These are phyloP conservation scores for Hypoxylon rubiginosum DNA, from an alignment of 2,329 filamentous ascomycete genomes.

Conservation along the genomic window DNA sequence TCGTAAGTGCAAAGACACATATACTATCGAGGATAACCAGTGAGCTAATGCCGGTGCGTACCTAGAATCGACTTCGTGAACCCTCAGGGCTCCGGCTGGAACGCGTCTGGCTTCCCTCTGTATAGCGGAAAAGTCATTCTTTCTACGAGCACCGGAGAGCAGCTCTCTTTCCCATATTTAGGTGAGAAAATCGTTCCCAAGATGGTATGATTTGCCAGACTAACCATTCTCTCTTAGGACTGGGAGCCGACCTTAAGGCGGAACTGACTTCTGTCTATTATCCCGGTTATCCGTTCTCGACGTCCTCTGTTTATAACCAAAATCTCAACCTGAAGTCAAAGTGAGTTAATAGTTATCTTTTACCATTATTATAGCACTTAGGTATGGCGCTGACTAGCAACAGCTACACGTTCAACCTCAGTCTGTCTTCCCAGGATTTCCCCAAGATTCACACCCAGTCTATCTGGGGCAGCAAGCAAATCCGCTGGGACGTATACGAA, in stretches of 20 bases:
- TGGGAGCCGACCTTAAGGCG: constrained; percentile 44
- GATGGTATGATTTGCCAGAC: not conserved
- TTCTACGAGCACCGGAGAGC: constrained; percentile 50
- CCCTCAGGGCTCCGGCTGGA: constrained; percentile 48
- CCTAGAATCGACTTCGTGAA: constrained; percentile 49
- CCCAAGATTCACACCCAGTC: constrained; percentile 46
- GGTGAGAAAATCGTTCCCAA: constrained; percentile 37
- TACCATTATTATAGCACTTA: constrained; percentile 11
- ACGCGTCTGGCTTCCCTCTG: constrained; percentile 49
- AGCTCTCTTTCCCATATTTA: constrained; percentile 53
- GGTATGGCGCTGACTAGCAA: constrained; percentile 29
- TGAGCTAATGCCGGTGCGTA: too few species aligned
- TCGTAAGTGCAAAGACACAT: constrained; percentile 26
- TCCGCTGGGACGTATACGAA: constrained; percentile 52
- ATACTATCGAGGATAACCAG: not conserved
- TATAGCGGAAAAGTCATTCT: constrained; percentile 55
- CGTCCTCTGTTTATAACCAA: constrained; percentile 6
- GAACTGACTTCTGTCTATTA: constrained; percentile 41
- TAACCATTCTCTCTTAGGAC: constrained; percentile 24
- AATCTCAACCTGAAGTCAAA: constrained; percentile 35
- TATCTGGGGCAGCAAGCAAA: constrained; percentile 47
- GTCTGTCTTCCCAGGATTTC: constrained; percentile 46
- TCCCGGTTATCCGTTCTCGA: constrained; percentile 38
- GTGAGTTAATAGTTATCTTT: constrained; percentile 20
- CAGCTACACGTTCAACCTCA: constrained; percentile 48